Evolutionary conservation across 2,329 filamentous ascomycete genomes (phyloP).

Genomic region (Xylaria hypoxylon): DNA sequence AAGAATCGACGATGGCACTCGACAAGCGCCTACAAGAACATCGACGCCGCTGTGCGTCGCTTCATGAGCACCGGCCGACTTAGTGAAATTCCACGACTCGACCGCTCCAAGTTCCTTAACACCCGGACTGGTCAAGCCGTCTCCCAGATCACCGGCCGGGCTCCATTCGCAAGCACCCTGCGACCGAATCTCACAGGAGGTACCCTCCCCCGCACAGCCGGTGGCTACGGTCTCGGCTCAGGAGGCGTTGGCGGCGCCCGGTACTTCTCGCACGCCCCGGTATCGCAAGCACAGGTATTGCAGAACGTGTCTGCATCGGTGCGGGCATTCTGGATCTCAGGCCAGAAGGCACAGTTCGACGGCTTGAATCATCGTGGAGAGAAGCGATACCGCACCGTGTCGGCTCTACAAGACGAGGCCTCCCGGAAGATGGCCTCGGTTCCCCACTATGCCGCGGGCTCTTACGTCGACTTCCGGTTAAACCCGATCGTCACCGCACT

Average conservation of each 20-base stretch:
- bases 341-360: conserved; percentile 88
- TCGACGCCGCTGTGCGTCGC: conserved; percentile 61
- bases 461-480: conserved; percentile 88
- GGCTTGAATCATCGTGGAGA: conserved; percentile 79
- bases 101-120: conserved; percentile 62
- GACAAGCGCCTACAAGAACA: conserved; percentile 54
- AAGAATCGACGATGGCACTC: conserved; percentile 64
- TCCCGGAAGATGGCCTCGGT: conserved; percentile 73
- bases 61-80: conserved; percentile 60
- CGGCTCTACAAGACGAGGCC: conserved; percentile 77
- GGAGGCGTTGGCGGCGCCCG: conserved; percentile 77
- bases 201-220: conserved; percentile 83
- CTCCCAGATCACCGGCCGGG: conserved; percentile 75
- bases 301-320: conserved; percentile 96
- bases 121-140: conserved; percentile 64
- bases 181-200: conserved; percentile 94
- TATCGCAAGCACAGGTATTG: conserved; percentile 87
- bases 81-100: conserved; percentile 53
- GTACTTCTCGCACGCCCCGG: conserved; percentile 91
- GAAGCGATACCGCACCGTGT: conserved; percentile 83
- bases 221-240: conserved; percentile 84
- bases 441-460: conserved; percentile 72
- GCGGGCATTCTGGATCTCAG: conserved; percentile 90
- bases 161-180: conserved; percentile 88
- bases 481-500: conserved; percentile 92